Evolutionary conservation across 2,329 filamentous ascomycete species (phyloP).

Genomic region (Rhexocercosporidium sp.): DNA sequence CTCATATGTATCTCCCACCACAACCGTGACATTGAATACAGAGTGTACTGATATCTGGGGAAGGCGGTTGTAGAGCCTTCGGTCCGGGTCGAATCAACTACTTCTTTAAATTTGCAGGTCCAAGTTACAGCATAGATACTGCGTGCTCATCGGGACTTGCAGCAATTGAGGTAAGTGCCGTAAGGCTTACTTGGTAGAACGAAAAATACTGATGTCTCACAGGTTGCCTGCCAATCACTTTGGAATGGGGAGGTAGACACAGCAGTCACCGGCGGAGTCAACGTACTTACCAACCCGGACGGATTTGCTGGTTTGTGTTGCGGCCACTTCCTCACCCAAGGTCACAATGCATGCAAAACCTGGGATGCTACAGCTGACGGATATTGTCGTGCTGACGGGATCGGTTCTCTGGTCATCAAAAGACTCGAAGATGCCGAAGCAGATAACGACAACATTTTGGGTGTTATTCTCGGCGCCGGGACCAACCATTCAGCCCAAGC

Average conservation of each 20-base stretch:
- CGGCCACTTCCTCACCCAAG: conserved; percentile 32
- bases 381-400: conserved; percentile 57
- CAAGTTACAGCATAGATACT: conserved; percentile 45
- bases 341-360: conserved; percentile 55
- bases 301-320: conserved; percentile 36
- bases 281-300: conserved; percentile 28
- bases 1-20: too few relatives aligned
- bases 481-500: conserved; percentile 84
- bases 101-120: conserved; percentile 47
- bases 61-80: conserved; percentile 32
- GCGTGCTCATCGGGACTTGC: conserved; percentile 46
- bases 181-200: background rate
- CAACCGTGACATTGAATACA: too few relatives aligned
- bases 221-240: conserved; percentile 31
- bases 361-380: conserved; percentile 55
- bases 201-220: background rate
- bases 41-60: too few relatives aligned
- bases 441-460: conserved; percentile 55
- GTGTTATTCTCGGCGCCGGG: conserved; percentile 67
- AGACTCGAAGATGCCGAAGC: conserved; percentile 52
- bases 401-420: conserved; percentile 54
- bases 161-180: conserved; percentile 32
- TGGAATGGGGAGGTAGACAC: conserved; percentile 29
- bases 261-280: conserved; percentile 32
- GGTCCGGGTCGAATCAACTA: conserved; percentile 42